Evolutionary conservation across 371 early-diverging fungal species (phyloP), one percentile per base, ranked within the genome.

Genomic region (Syncephalastrum racemosum): DNA sequence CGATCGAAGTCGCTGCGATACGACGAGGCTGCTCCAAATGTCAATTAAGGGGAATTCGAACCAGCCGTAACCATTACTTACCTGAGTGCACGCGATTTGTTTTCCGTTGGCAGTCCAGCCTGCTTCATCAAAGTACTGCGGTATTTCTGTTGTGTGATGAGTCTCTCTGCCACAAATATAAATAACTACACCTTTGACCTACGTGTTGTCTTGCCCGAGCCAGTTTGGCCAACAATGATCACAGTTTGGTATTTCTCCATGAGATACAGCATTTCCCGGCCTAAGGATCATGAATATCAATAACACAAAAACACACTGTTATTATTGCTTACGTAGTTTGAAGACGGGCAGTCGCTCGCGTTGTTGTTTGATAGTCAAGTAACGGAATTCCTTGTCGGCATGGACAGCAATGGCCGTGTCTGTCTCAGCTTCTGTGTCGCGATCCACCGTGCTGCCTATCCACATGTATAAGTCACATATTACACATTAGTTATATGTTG

Each of bases 1-100:
- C 95, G n/a, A 99, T 96, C 13, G 91, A 89, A 63, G 93, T 94
- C 43, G 99, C 97, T 12, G 99, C 97, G 36, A 99, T 91, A 68
- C 99, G 86, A 59, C 98, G 86, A 5, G 99, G 99, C 84, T 93
- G 31, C 13, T 36, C 18, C 12, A 2, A n/a, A n/a, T 1, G 36
- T 31, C 2, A 31, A 31, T 31, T 2, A 19, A 22, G 12, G 19
- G 40, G 27, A 53, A 24, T 24, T 20, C 20, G 43, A 46, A 27
- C 15, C 41, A n/a, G 13, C 4, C 3, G 23, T 22, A 14, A 13
- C 5, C 19, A 16, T 58, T n/a, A n/a, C n/a, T 31, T 79, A 79
- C 80, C 65, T 79, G 79, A n/a, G 96, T 94, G 57, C 92, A 86
- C 15, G 90, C 89, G 31, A 97, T 83, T 41, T 82, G 79, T 43